Percentiles rank a stretch among this genome's conserved stretches.
phyloP scores from a whole-genome alignment of 768 basidiomycete genomes.

The Lactarius evosmus region DNA sequence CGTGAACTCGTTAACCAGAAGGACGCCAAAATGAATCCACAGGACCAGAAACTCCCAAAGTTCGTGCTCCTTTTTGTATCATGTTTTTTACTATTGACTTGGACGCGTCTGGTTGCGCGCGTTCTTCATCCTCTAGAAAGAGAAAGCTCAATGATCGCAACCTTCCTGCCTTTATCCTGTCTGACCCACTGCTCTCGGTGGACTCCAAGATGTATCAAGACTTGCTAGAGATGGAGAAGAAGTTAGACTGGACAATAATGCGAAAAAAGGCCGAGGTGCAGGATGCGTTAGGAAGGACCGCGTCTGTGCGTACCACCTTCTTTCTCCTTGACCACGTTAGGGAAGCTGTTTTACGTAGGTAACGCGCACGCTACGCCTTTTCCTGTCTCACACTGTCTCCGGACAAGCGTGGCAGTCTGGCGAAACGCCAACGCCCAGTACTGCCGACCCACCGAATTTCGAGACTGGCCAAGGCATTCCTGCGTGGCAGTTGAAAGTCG shows the following conservation, averaged over 20 bases:
- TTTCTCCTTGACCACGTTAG: neutral
- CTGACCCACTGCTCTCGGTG: constrained; percentile 69
- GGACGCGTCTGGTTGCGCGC: constrained; percentile 2
- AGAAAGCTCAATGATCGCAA: constrained; percentile 78
- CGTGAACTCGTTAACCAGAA: neutral
- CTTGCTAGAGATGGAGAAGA: constrained; percentile 83
- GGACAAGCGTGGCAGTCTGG: constrained; percentile 82
- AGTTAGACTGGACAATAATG: constrained; percentile 92
- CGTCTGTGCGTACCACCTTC: constrained; percentile 50
- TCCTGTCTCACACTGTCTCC: constrained; percentile 83
- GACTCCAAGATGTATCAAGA: constrained; percentile 87
- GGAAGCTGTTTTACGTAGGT: constrained; percentile 48
- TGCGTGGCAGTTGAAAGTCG: constrained; percentile 83
- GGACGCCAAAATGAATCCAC: constrained; percentile 22
- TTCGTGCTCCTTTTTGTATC: constrained; percentile 22
- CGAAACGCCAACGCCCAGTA: constrained; percentile 36
- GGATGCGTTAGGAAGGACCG: constrained; percentile 74
- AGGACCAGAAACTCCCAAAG: constrained; percentile 38
- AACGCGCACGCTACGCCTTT: constrained; percentile 78
- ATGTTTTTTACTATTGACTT: neutral
- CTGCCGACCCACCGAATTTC: constrained; percentile 49
- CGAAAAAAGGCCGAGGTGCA: constrained; percentile 89
- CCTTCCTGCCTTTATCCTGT: constrained; percentile 71
- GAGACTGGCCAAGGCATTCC: constrained; percentile 89
- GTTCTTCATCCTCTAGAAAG: constrained; percentile 43